Evolutionary conservation across 495 filamentous ascomycete genomes (phyloP).

Genomic region (Penicillium antarcticum): DNA sequence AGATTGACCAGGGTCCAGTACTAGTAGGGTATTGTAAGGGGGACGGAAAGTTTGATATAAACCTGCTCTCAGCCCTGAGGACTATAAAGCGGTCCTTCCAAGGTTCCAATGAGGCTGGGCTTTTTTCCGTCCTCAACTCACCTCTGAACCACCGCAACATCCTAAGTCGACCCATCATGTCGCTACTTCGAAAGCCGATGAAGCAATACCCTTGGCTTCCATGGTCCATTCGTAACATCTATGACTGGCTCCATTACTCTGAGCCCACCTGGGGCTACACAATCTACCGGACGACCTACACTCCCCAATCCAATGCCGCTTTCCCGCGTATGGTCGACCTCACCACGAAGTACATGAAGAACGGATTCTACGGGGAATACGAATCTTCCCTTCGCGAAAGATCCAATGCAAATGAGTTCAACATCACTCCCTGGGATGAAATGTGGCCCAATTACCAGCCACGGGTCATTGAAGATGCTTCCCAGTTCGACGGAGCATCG

Average conservation of each 20-base stretch:
- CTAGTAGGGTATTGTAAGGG: conserved; percentile 5
- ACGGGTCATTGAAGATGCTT: conserved; percentile 14
- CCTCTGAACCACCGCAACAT: conserved; percentile 9
- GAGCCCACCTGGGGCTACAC: conserved; percentile 17
- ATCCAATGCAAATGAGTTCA: conserved; percentile 2
- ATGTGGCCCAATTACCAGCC: conserved; percentile 9
- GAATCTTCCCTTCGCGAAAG: background rate
- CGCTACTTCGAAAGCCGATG: conserved; percentile 8
- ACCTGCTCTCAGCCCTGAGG: conserved; percentile 5
- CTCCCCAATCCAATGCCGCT: conserved; percentile 11
- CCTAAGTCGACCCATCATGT: conserved; percentile 10
- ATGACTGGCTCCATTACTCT: conserved; percentile 7
- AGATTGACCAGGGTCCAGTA: conserved; percentile 4
- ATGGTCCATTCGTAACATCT: background rate
- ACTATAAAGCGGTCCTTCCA: conserved; percentile 9
- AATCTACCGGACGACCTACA: conserved; percentile 16
- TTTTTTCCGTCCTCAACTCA: conserved; percentile 8
- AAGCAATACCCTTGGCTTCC: conserved; percentile 10
- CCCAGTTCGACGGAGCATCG: conserved; percentile 13
- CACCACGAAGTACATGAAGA: conserved; percentile 5
- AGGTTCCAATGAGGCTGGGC: conserved; percentile 7
- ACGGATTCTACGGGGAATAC: conserved; percentile 6
- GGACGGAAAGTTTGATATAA: conserved; percentile 8
- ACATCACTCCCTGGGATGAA: conserved; percentile 9
- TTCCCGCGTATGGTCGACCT: conserved; percentile 13